Base-by-base conservation (phyloP, 2,329 filamentous ascomycete species). In the Lachnellula occidentalis region DNA sequence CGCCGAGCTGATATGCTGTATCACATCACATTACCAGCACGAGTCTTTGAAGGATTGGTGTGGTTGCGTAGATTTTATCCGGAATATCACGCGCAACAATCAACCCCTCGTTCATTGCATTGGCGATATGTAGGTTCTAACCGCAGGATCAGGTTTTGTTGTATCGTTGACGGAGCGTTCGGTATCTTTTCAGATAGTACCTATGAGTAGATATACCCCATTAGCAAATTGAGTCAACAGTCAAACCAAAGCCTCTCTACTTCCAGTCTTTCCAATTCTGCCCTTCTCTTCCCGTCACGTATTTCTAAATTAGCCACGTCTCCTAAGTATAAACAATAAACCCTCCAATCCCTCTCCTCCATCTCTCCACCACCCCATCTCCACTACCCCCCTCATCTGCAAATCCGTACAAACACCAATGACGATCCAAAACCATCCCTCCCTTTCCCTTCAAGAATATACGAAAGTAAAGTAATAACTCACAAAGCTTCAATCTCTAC, bases 171-270 rank as follows among this genome's bases (percentile, higher is more conserved):
- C 87, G 85, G 66, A 96, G 74, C 24, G 89, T 84, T 64, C 92
- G 86, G 74, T 96, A 96, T 69, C 88, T 82, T 76, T 95, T 96
- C 66, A 96, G 77, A 74, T 94, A 95, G 72, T 95, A 95, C 69
- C 90, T 95, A 21, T n/a, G 12, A 19, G 41, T 43, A 70, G 58
- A 64, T 59, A 65, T 61, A 63, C 56, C 58, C 56, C 47, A 55
- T 67, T 55, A 64, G 48, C 55, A 41, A 19, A 9, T 34, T 51
- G 49, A 50, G 11, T 36, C 46, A 52, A 42, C 50, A 45, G 37
- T 8, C 19, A 21, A 22, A 21, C 12, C 41, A 43, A 43, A 43
- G 5, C 12, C 8, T 43, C 11, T 43, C 17, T 11, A 31, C 27
- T 11, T 31, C 27, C 9, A 11, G 8, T 31, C 27, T 31, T 11